Percentiles rank a stretch among this genome's conserved stretches.
Evolutionary conservation across 495 filamentous ascomycete genomes (phyloP).

Genomic region (Neurospora tetrasperma): DNA sequence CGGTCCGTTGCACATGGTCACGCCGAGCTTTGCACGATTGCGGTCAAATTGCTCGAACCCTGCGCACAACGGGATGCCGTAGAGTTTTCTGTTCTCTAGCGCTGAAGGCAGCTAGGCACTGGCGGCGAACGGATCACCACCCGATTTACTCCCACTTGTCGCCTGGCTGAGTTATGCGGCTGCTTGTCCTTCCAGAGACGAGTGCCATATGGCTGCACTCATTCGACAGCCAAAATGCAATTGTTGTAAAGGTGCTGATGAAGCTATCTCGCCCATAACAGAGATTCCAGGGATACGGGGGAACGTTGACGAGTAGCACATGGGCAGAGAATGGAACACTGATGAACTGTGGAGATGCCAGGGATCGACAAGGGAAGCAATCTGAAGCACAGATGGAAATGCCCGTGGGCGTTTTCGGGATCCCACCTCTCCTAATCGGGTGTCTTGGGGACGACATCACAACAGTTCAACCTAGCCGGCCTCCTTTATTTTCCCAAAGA

Average conservation of each 20-base stretch:
- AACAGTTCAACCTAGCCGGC: background rate
- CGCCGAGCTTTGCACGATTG: background rate
- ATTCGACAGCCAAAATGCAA: background rate
- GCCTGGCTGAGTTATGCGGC: background rate
- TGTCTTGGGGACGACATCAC: background rate
- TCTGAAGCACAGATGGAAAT: background rate
- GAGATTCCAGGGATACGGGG: background rate
- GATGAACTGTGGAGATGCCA: constrained; percentile 1
- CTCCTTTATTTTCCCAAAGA: background rate
- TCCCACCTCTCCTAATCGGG: background rate
- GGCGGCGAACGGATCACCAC: background rate
- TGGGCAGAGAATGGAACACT: background rate
- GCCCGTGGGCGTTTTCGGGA: background rate
- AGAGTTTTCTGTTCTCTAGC: background rate
- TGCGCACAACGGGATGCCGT: background rate
- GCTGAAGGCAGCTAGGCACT: background rate
- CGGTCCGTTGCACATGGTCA: background rate
- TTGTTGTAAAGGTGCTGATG: background rate
- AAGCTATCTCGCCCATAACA: background rate
- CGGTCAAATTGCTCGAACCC: background rate
- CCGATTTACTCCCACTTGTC: background rate
- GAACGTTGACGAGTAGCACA: background rate
- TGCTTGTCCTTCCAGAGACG: background rate
- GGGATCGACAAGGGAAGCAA: background rate
- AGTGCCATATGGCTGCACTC: background rate